A percentile compares a stretch with the other conserved stretches of the same genome.
Evolutionary conservation across 306 rosid species (phyloP).

Genomic region (Acacia confusa): DNA sequence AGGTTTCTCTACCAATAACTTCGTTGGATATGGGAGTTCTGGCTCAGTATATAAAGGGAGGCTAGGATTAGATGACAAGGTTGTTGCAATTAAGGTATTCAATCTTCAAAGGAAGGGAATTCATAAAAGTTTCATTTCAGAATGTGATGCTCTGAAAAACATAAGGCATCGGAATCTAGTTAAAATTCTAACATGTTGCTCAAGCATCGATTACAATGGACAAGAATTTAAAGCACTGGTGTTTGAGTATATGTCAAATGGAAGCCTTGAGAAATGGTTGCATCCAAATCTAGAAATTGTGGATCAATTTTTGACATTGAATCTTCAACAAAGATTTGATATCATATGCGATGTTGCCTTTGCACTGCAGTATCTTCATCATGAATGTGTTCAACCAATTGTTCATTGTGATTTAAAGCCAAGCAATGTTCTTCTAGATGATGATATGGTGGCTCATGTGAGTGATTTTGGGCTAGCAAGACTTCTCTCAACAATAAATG

Average conservation of each 20-base stretch:
- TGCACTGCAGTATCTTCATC: background rate
- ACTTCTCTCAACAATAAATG: background rate
- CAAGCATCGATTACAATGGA: background rate
- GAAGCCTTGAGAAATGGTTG: background rate
- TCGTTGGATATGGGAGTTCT: background rate
- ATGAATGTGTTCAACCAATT: background rate
- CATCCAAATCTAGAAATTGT: background rate
- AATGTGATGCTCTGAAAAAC: slow-evolving; percentile 18
- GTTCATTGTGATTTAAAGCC: background rate
- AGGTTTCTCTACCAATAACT: background rate
- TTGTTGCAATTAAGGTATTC: background rate
- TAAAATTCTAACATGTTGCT: slow-evolving; percentile 9
- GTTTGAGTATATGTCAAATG: background rate
- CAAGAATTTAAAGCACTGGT: background rate
- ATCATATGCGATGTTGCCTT: background rate
- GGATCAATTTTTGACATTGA: background rate
- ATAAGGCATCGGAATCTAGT: slow-evolving; percentile 29
- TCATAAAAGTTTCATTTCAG: background rate
- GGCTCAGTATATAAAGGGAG: background rate
- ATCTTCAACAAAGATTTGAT: background rate
- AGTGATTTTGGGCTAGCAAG: background rate
- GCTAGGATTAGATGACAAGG: background rate
- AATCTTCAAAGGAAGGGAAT: background rate
- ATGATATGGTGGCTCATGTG: background rate
- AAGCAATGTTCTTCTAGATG: background rate